Evolutionary conservation across 768 basidiomycete species (phyloP), one percentile per base, ranked within the genome.

Genomic region (Punctularia strigosozonata): DNA sequence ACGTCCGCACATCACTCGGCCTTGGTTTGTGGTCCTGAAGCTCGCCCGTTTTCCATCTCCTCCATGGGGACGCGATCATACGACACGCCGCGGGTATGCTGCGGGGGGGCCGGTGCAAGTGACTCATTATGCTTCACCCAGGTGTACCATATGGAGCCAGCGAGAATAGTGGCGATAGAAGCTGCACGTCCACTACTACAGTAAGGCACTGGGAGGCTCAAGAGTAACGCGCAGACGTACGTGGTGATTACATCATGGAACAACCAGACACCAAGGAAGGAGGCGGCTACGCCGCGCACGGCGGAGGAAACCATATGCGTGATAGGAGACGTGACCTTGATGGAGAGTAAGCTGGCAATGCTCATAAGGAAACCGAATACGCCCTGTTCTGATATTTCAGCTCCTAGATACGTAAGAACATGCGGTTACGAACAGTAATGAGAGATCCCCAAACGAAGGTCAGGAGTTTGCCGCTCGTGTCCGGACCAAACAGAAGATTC

Each of bases 261-360:
- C 15, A 88, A 46, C 75, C 72, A 83, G 56, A 83, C 68, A 18
- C 79, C 87, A 12, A 95, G 66, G 32, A 92, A 54, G 4, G 89
- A 87, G n/a, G 82, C 87, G 1, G 89, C 78, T 20, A 97, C 92
- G 14, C 94, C 91, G 39, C 92, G 83, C 4, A 94, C 88, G 15
- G 94, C 92, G 8, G 90, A 90, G 3, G 89, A 92, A 20, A 95
- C 66, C 92, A 97, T 98, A 58, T 98, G 92, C 2, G 92, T 92
- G 55, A 97, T 90, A 12, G 92, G 92, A 1, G 90, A 94, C 6
- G 92, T 98, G 44, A 97, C 85, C 58, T 98, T 92, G 68, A 98
- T 95, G 19, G 87, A 91, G 22, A 98, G 69, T 44, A 92, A 64
- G 45, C 86, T 88, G 7, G 92, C 91, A 39, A 98, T 74, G 61